Evolutionary conservation across 164 flowering plant genomes (phyloP).

Genomic region (Liriodendron chinense): DNA sequence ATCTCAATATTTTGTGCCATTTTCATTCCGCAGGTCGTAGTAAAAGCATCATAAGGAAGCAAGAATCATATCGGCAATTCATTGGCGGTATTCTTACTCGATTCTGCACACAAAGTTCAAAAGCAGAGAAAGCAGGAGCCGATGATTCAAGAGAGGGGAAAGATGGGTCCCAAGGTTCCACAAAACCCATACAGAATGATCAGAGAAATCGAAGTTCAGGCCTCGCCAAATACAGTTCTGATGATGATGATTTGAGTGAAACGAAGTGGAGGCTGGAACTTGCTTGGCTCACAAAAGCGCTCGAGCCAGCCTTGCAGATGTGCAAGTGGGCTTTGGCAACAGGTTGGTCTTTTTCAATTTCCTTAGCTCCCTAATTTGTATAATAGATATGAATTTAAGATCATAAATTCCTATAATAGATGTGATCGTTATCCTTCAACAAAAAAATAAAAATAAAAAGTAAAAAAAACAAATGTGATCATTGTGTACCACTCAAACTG

Average conservation of each 20-base stretch:
- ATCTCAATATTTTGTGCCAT: not conserved
- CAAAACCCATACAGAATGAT: conserved; percentile 12
- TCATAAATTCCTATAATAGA: not conserved
- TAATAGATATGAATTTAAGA: not conserved
- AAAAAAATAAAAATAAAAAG: too few relatives aligned
- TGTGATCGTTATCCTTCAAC: not conserved
- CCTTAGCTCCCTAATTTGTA: not conserved
- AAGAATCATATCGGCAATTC: conserved; percentile 24
- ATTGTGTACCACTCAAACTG: too few relatives aligned
- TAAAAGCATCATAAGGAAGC: conserved; percentile 26
- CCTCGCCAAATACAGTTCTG: conserved; percentile 30
- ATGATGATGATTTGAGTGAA: conserved; percentile 48
- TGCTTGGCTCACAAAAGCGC: conserved; percentile 83
- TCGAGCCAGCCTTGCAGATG: conserved; percentile 86
- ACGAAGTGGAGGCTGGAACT: conserved; percentile 69
- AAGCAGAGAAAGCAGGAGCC: conserved; percentile 26
- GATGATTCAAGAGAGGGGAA: conserved; percentile 18
- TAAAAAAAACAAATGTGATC: too few relatives aligned
- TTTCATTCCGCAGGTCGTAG: conserved; percentile 9
- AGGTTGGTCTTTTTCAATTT: conserved; percentile 39
- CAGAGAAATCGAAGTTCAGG: conserved; percentile 13
- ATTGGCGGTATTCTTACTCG: conserved; percentile 32
- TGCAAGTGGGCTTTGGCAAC: conserved; percentile 69
- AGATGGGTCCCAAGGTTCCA: conserved; percentile 12
- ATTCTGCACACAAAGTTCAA: conserved; percentile 39